Percentiles rank a stretch among this genome's conserved stretches.
These are phyloP conservation scores for Rubroboletus pulcherrimus DNA, from an alignment of 768 basidiomycete species.

Conservation along the genomic window DNA sequence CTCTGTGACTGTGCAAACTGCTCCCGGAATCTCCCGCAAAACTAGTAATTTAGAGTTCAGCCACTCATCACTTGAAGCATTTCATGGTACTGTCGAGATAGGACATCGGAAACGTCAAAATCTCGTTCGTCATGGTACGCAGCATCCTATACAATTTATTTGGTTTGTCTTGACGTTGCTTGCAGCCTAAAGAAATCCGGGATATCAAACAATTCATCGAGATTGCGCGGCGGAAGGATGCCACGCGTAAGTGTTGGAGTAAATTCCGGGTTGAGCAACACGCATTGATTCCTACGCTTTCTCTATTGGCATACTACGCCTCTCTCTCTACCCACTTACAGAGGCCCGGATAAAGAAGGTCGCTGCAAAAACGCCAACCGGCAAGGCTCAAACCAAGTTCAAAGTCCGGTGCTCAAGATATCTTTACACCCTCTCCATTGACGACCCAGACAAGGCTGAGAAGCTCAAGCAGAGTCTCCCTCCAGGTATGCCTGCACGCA, in stretches of 20 bases:
- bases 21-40: conserved; percentile 25
- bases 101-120: conserved; percentile 6
- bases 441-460: conserved; percentile 98
- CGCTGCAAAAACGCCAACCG: conserved; percentile 57
- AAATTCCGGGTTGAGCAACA: background rate
- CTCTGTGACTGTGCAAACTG: no score
- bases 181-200: conserved; percentile 92
- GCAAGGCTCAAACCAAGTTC: conserved; percentile 91
- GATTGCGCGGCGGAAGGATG: conserved; percentile 96
- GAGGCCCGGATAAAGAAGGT: conserved; percentile 99
- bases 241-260: conserved; percentile 67
- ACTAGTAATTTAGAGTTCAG: conserved; percentile 33
- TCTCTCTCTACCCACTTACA: conserved; percentile 31
- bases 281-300: background rate
- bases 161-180: conserved; percentile 2
- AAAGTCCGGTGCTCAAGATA: conserved; percentile 97
- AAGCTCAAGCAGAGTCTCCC: conserved; percentile 94
- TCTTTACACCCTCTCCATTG: conserved; percentile 94
- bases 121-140: conserved; percentile 27
- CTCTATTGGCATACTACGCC: background rate
- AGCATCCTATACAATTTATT: background rate
- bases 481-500: conserved; percentile 63
- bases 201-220: conserved; percentile 99
- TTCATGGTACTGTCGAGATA: background rate
- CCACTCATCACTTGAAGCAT: conserved; percentile 16